Evolutionary conservation across 352 stramenopile genomes (phyloP).

Genomic region (Phytophthora uliginosa): DNA sequence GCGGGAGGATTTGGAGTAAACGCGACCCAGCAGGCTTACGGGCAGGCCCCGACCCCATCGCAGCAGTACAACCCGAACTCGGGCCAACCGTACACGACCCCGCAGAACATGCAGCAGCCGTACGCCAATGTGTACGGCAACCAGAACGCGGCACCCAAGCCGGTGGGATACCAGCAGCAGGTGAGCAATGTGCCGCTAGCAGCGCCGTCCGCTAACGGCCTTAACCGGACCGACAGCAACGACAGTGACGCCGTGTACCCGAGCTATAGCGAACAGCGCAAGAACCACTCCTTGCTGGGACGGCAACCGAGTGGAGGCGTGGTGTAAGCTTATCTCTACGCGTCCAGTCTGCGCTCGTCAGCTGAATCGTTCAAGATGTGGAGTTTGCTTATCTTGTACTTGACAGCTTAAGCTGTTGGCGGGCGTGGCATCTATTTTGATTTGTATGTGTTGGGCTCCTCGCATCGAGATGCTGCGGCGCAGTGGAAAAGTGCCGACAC

Average conservation of each 20-base stretch:
- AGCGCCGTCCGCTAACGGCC: constrained; percentile 22
- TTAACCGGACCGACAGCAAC: constrained; percentile 43
- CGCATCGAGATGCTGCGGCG: neutral
- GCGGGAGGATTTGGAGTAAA: constrained; percentile 41
- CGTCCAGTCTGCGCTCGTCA: neutral
- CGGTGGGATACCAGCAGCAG: constrained; percentile 41
- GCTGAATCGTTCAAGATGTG: neutral
- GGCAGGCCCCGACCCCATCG: constrained; percentile 42
- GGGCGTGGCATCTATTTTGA: constrained; percentile 27
- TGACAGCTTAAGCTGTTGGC: neutral
- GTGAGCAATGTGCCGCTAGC: constrained; percentile 42
- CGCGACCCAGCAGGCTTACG: constrained; percentile 36
- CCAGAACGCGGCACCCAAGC: constrained; percentile 38
- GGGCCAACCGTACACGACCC: constrained; percentile 35
- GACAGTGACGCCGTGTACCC: constrained; percentile 69
- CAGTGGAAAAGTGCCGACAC: neutral
- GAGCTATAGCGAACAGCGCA: constrained; percentile 68
- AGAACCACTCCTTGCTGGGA: constrained; percentile 76
- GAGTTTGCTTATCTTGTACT: neutral
- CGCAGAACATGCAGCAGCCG: constrained; percentile 43
- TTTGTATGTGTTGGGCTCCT: constrained; percentile 31
- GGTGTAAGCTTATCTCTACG: constrained; percentile 47
- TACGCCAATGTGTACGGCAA: constrained; percentile 30
- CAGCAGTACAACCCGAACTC: constrained; percentile 41
- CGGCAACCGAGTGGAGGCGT: constrained; percentile 73